Base-by-base conservation (phyloP, 2,329 filamentous ascomycete species). In the Sarocladium brachiariae region DNA sequence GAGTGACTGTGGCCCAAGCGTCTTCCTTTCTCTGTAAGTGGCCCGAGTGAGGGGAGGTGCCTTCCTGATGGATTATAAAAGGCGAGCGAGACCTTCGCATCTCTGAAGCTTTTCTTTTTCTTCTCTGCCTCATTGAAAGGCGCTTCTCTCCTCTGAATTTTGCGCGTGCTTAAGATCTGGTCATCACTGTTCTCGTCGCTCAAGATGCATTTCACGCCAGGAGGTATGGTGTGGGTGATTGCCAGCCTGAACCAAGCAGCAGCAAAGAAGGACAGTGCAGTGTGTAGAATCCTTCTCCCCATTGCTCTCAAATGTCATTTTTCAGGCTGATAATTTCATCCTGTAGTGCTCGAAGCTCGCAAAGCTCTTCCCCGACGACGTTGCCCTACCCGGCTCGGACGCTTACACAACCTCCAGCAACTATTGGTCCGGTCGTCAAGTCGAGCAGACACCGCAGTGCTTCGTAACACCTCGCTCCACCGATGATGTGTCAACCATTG, bases 371-470 rank as follows among this genome's bases (percentile, higher is more conserved):
- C 35, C 35, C 8, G 35, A 39, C 7, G 35, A 39, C 16, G 35
- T 39, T 21, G 35, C 35, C n/a, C 21, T 39, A 8, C 35, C 35
- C n/a, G 18, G 16, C 18, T 16, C 35, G 3, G 35, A 19, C 4
- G 35, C 35, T 7, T 39, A 39, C 16, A 16, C 4, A 8, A 19
- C 13, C 16, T 39, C 35, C 35, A 45, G 41, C 16, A 31, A 31
- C n/a, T 53, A 48, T 37, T 53, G 50, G 50, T 53, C 52, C n/a
- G 65, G 50, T 31, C 56, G 54, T 52, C 69, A 55, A 59, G 64
- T 74, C 14, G 66, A 72, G 4, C 73, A 78, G 3, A 35, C 53
- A 11, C 52, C 52, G 6, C 23, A 27, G 4, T 53, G 52, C 50
- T 52, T 52, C 37, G 51, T 52, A 34, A 45, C 39, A 27, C 50